Evolutionary conservation across 1,139 yeast genomes (phyloP).

Genomic region (Blastobotrys raffinosifermentans): DNA sequence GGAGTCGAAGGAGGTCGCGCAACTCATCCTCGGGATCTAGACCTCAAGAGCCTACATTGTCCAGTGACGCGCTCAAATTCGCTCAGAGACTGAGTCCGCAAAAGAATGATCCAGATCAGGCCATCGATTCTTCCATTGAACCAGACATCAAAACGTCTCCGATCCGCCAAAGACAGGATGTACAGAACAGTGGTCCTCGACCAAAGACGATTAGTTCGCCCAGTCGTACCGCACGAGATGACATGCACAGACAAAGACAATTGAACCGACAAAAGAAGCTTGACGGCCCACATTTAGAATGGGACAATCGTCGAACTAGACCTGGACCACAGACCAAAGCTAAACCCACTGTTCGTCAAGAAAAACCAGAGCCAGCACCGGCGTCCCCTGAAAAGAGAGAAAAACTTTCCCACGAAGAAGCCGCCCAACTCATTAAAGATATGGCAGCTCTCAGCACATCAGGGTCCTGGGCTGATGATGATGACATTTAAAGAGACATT

Average conservation of each 20-base stretch:
- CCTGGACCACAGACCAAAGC: no score
- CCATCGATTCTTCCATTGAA: not conserved
- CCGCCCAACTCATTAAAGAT: constrained; percentile 7
- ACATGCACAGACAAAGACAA: constrained; percentile 8
- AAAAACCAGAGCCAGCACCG: constrained; percentile 1
- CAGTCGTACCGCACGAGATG: not conserved
- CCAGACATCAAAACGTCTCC: no score
- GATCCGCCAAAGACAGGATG: not conserved
- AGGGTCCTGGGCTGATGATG: constrained; percentile 20
- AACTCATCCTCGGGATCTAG: constrained; percentile 1
- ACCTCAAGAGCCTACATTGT: no score
- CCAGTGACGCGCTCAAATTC: not conserved
- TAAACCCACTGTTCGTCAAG: no score
- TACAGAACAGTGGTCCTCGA: no score
- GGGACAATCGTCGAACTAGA: constrained; percentile 9
- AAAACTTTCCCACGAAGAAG: constrained; percentile 4
- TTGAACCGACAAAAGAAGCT: constrained; percentile 9
- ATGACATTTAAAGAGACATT: constrained; percentile 6
- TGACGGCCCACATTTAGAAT: constrained; percentile 9
- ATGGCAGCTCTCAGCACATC: constrained; percentile 5
- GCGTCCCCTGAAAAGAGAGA: constrained; percentile 1
- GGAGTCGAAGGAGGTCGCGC: not conserved
- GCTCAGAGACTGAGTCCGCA: constrained; percentile 6
- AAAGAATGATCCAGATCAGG: not conserved
- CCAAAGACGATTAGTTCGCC: not conserved